Evolutionary conservation across 208 protist species (phyloP), one percentile per base, ranked within the genome.

Genomic region (Crithidia sp.): DNA sequence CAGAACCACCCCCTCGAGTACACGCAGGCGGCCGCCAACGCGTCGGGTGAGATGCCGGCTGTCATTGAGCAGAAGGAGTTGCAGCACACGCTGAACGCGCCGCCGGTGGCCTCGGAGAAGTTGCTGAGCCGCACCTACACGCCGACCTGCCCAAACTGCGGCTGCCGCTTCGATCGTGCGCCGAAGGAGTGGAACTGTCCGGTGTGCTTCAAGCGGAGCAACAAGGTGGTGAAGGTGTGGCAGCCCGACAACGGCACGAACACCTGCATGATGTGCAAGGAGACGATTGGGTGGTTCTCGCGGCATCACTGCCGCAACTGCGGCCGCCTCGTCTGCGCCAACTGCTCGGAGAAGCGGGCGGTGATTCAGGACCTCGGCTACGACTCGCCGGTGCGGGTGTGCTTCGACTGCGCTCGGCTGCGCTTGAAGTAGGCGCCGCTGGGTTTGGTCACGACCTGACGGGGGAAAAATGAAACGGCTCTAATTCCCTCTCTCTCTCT

Each of bases 281-380:
- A 55, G 17, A 5, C 67, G 2, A 92, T 96, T 63, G 88, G 86
- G 36, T 83, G 92, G 14, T 96, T 77, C 58, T 93, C 87, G n/a
- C 81, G 92, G 16, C 92, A 96, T 59, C 92, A 96, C 74, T 96
- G 92, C 66, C 86, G 92, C 28, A 89, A 79, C 77, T 96, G 92
- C 54, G 92, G 92, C 17, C 86, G 92, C 0, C 65, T 96, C 19
- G 81, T 86, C 39, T 96, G 92, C 70, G 82, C 76, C 19, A 64
- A 78, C 63, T 96, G 92, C 77, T 89, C 83, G 9, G 70, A 76
- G 4, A 78, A 79, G 49, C 74, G 74, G 14, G 92, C 85, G 2
- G 56, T 88, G 47, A 88, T 96, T 65, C 63, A 79, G 7, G 67
- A 79, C 6, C 45, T 96, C 4, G 92, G 92, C n/a, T 95, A 86